phyloP scores from a whole-genome alignment of 1,284 basidiomycete genomes.

The Kalmanozyma brasiliensis region DNA sequence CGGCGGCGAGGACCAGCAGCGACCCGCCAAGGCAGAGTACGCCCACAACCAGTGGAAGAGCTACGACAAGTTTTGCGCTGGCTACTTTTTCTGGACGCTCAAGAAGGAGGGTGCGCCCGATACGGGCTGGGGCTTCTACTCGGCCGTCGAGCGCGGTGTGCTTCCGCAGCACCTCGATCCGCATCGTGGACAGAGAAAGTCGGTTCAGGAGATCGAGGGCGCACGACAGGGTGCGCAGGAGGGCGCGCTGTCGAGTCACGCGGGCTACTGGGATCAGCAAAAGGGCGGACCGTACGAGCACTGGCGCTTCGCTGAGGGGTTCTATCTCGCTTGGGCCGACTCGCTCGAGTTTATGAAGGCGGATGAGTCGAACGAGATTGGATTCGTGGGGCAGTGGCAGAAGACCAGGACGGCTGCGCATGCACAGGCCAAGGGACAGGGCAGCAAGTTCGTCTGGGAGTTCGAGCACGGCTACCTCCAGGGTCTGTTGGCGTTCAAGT shows the following conservation, averaged over 20 bases:
- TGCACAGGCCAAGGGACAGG: constrained; percentile 68
- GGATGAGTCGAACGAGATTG: constrained; percentile 72
- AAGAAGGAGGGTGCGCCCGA: constrained; percentile 79
- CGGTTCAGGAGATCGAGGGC: constrained; percentile 26
- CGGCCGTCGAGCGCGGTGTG: constrained; percentile 76
- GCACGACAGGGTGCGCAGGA: constrained; percentile 29
- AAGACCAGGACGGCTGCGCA: constrained; percentile 72
- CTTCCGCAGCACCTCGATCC: constrained; percentile 71
- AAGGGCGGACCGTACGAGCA: constrained; percentile 73
- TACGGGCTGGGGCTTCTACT: constrained; percentile 80
- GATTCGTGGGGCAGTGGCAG: constrained; percentile 75
- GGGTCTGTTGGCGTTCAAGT: constrained; percentile 67
- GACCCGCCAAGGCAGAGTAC: constrained; percentile 71
- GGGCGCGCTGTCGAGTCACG: constrained; percentile 22
- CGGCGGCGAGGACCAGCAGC: constrained; percentile 68
- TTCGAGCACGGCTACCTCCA: constrained; percentile 73
- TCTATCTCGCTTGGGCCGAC: constrained; percentile 78
- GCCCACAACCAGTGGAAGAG: constrained; percentile 76
- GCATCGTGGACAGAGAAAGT: constrained; percentile 27
- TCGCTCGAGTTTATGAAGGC: constrained; percentile 73
- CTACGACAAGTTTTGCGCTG: constrained; percentile 77
- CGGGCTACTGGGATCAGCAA: constrained; percentile 37
- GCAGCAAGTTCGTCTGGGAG: constrained; percentile 66
- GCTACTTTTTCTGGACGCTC: constrained; percentile 90
- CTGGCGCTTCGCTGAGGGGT: constrained; percentile 77